Conservation (phyloP, 208 protist genomes). For the Trichomonas tenax region DNA sequence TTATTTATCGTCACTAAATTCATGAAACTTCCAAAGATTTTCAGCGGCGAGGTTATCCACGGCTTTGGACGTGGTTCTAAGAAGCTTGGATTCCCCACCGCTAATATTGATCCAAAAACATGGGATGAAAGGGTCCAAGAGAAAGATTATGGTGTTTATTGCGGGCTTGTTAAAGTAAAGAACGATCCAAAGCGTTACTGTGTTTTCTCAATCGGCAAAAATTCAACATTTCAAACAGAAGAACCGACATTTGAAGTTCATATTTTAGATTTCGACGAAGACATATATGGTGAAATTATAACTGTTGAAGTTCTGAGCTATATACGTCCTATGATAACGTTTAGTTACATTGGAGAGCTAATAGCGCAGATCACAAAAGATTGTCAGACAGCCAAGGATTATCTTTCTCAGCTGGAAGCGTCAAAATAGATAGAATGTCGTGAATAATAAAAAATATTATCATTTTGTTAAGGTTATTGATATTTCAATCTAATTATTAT, state of each 20-base stretch:
- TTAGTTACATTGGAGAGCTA: neutral
- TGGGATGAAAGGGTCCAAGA: neutral
- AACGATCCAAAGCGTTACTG: neutral
- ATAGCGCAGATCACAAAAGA: neutral
- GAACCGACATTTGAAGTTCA: conserved; percentile 3
- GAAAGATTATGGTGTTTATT: neutral
- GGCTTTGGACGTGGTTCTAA: neutral
- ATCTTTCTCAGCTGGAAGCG: neutral
- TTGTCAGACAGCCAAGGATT: neutral
- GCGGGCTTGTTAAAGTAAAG: neutral
- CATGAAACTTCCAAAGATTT: neutral
- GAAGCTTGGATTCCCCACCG: neutral
- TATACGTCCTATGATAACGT: neutral
- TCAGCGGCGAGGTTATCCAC: neutral
- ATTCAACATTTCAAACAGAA: neutral
- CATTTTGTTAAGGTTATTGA: no score
- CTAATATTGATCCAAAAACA: neutral
- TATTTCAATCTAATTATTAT: no score
- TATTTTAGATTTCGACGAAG: neutral
- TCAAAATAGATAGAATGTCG: neutral
- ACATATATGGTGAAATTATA: neutral
- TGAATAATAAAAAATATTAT: neutral
- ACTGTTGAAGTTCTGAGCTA: neutral
- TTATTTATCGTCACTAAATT: neutral
- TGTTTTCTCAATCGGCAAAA: neutral